Percentiles rank a stretch among this genome's conserved stretches.
phyloP scores from a whole-genome alignment of 2,329 filamentous ascomycete genomes.

The Coniella vitis region DNA sequence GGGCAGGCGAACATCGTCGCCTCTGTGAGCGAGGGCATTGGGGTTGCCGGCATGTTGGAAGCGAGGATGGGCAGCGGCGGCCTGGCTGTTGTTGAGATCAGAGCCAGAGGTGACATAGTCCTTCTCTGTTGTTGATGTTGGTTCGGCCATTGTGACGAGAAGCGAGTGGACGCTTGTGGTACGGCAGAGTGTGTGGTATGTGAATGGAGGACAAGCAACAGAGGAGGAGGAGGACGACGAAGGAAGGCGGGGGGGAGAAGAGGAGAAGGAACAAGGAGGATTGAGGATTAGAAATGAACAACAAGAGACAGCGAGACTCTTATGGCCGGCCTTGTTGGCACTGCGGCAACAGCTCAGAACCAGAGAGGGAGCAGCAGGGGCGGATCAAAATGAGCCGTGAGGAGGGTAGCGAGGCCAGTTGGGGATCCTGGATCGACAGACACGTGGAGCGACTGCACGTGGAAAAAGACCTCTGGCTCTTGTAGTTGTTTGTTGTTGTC shows the following conservation, averaged over 20 bases:
- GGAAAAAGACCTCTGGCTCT: no score
- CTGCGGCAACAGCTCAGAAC: no score
- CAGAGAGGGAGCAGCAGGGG: no score
- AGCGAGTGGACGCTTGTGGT: neutral
- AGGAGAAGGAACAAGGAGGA: neutral
- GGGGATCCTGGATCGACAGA: no score
- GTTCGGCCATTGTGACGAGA: constrained; percentile 7
- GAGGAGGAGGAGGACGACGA: neutral
- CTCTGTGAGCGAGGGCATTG: constrained; percentile 26
- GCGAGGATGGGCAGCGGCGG: constrained; percentile 21
- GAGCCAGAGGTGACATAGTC: constrained; percentile 10
- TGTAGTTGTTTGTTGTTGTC: no score
- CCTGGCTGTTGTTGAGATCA: constrained; percentile 1
- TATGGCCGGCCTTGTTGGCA: neutral
- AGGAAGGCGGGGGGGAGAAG: neutral
- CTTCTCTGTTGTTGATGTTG: constrained; percentile 7
- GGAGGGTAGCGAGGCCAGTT: no score
- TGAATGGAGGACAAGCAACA: no score
- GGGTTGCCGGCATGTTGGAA: constrained; percentile 35
- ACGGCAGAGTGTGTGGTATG: neutral
- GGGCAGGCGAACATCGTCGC: constrained; percentile 34
- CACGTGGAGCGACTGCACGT: no score
- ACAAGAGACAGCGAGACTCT: neutral
- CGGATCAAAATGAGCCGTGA: no score
- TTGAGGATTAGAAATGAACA: neutral